phyloP scores from a whole-genome alignment of 352 stramenopile genomes.

The Phytophthora multivora region DNA sequence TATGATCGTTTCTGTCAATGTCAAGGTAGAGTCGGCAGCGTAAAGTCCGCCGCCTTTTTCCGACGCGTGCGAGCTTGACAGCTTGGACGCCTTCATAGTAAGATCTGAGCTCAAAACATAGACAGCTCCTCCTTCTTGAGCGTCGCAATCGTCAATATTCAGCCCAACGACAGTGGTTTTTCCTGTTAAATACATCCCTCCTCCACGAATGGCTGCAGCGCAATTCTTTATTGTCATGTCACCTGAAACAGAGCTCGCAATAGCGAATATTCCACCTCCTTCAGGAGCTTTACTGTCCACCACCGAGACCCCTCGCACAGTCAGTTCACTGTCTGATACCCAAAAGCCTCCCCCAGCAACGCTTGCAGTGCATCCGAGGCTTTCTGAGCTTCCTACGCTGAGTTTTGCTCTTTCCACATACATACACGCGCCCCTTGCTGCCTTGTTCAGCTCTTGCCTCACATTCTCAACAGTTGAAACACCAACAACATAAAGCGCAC shows the following conservation, averaged over 20 bases:
- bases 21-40: constrained; percentile 10
- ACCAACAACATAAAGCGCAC: constrained; percentile 16
- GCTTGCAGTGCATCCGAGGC: constrained; percentile 10
- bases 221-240: constrained; percentile 20
- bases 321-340: constrained; percentile 20
- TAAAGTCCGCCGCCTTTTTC: constrained; percentile 41
- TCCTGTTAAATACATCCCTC: constrained; percentile 28
- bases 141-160: constrained; percentile 5
- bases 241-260: constrained; percentile 20
- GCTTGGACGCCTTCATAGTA: constrained; percentile 2
- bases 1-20: constrained; percentile 11
- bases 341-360: constrained; percentile 35
- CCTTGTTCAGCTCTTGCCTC: constrained; percentile 13
- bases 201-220: constrained; percentile 11
- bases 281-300: background rate
- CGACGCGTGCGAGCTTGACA: constrained; percentile 12
- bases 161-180: constrained; percentile 6
- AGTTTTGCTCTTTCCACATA: constrained; percentile 17
- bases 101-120: constrained; percentile 21
- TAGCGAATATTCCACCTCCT: constrained; percentile 25
- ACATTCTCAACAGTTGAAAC: constrained; percentile 14
- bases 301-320: constrained; percentile 3
- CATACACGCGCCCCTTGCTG: constrained; percentile 17
- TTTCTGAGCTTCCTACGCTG: background rate
- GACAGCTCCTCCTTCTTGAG: constrained; percentile 39